These are phyloP conservation scores for Saturnispora dispora DNA, from an alignment of 805 yeast genomes.

Conservation along the genomic window DNA sequence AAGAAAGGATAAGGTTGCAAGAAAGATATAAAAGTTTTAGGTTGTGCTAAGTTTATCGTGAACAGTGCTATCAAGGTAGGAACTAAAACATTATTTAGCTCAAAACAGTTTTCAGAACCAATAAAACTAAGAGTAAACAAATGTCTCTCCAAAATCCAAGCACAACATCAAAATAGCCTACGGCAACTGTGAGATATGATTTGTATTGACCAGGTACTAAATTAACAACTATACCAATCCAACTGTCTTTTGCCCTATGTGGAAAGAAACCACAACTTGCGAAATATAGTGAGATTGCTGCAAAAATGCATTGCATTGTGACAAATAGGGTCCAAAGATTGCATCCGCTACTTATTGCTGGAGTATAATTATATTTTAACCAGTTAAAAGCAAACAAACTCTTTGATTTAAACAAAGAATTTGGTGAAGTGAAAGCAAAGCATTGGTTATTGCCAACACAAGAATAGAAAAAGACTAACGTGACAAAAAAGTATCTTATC, in stretches of 20 bases:
- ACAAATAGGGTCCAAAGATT: conserved; percentile 20
- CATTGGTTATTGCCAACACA: neutral
- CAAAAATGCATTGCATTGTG: conserved; percentile 16
- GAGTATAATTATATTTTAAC: conserved; percentile 7
- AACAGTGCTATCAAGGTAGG: neutral
- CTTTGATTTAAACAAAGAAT: neutral
- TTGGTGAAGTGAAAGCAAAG: conserved; percentile 2
- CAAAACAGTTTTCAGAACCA: conserved; percentile 16
- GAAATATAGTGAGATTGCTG: conserved; percentile 13
- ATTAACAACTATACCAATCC: conserved; percentile 16
- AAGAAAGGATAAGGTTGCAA: neutral
- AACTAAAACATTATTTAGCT: neutral
- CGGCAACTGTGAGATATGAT: conserved; percentile 11
- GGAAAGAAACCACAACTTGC: conserved; percentile 11
- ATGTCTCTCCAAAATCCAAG: conserved; percentile 20
- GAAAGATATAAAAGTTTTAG: neutral
- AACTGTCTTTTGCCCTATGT: conserved; percentile 9
- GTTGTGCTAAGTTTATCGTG: neutral
- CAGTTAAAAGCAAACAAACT: conserved; percentile 13
- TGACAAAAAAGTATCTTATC: conserved; percentile 9
- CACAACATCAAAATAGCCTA: conserved; percentile 23
- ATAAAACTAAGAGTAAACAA: conserved; percentile 20
- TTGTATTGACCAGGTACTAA: conserved; percentile 19
- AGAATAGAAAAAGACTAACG: conserved; percentile 2
- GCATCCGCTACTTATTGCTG: conserved; percentile 2